Evolutionary conservation across 768 basidiomycete genomes (phyloP).

Genomic region (Cubamyces sp.): DNA sequence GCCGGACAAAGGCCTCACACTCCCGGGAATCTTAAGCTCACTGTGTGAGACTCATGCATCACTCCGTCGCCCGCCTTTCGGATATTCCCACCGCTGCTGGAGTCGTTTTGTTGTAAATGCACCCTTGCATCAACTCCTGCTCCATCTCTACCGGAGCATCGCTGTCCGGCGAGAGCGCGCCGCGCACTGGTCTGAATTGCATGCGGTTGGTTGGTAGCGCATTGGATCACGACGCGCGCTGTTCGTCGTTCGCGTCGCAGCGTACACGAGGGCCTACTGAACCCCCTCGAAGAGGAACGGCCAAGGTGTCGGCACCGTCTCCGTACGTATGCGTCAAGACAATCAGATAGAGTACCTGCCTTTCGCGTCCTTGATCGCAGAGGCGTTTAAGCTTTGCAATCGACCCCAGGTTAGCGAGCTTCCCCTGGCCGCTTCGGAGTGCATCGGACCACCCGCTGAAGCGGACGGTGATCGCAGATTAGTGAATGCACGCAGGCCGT

Average conservation of each 20-base stretch:
- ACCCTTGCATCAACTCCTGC: not conserved
- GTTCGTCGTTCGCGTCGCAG: not conserved
- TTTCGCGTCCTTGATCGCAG: constrained; percentile 4
- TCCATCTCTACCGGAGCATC: constrained; percentile 1
- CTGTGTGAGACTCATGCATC: not conserved
- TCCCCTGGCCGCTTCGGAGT: not conserved
- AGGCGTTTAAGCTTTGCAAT: constrained; percentile 1
- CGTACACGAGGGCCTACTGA: not conserved
- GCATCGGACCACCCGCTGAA: not conserved
- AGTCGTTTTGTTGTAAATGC: not conserved
- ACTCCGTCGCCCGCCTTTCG: not conserved
- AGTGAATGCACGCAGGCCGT: constrained; percentile 5
- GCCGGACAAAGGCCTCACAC: not conserved
- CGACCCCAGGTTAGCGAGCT: not conserved
- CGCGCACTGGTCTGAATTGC: not conserved
- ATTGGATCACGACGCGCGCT: constrained; percentile 5
- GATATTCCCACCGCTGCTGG: not conserved
- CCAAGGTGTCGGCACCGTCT: not conserved
- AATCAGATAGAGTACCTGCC: not conserved
- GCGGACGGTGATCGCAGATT: constrained; percentile 19
- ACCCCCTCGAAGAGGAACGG: not conserved
- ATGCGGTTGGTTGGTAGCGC: not conserved
- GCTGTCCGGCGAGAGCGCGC: not conserved
- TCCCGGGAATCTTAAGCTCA: not conserved
- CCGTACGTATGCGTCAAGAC: not conserved